These are phyloP conservation scores for Nemophila menziesii DNA, from an alignment of 257 asterid species.

Conservation along the genomic window DNA sequence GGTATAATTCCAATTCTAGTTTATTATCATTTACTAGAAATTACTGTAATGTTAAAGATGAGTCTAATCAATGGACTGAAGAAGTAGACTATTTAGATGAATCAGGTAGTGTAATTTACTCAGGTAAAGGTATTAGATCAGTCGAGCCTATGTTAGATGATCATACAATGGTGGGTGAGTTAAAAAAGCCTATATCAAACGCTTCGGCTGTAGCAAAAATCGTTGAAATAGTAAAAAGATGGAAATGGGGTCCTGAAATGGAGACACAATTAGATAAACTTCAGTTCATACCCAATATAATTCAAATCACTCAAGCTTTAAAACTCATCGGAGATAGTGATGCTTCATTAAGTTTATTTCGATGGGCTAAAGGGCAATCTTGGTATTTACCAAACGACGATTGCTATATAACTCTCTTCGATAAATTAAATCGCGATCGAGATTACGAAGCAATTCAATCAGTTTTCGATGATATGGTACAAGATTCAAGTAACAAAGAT, in stretches of 20 bases:
- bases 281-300: slow-evolving; percentile 77
- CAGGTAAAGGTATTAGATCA: slow-evolving; percentile 82
- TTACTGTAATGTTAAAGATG: slow-evolving; percentile 28
- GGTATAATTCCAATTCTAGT: slow-evolving; percentile 5
- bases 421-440: slow-evolving; percentile 56
- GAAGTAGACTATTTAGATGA: slow-evolving; percentile 81
- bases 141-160: slow-evolving; percentile 82
- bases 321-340: slow-evolving; percentile 63
- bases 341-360: slow-evolving; percentile 64
- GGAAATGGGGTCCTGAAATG: slow-evolving; percentile 99
- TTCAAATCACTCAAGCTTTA: slow-evolving; percentile 71
- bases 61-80: slow-evolving; percentile 57
- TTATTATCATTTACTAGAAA: slow-evolving; percentile 17
- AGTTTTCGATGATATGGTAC: slow-evolving; percentile 78
- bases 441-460: slow-evolving; percentile 78
- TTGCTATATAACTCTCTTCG: slow-evolving; percentile 56
- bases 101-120: slow-evolving; percentile 70
- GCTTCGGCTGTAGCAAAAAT: slow-evolving; percentile 82
- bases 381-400: slow-evolving; percentile 70
- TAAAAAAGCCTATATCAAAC: slow-evolving; percentile 68
- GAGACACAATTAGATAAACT: slow-evolving; percentile 72
- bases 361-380: slow-evolving; percentile 82
- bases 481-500: slow-evolving; percentile 29
- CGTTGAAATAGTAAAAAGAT: slow-evolving; percentile 80
- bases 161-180: slow-evolving; percentile 79